These are phyloP conservation scores for Ramaria sp. DNA, from an alignment of 768 basidiomycete species.

Conservation along the genomic window DNA sequence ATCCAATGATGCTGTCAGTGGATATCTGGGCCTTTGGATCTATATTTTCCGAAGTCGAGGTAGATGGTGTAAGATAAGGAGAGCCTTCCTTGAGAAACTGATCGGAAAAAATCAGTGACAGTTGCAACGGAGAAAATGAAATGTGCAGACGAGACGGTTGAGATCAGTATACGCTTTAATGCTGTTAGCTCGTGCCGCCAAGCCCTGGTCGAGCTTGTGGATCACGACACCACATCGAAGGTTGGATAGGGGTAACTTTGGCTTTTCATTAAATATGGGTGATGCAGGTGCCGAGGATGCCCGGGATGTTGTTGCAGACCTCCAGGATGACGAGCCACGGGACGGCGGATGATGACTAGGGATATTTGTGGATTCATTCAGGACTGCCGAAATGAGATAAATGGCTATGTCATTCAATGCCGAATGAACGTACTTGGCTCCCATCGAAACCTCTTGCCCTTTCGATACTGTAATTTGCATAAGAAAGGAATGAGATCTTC, in stretches of 20 bases:
- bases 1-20: constrained; percentile 68
- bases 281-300: constrained; percentile 13
- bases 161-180: constrained; percentile 68
- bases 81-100: constrained; percentile 31
- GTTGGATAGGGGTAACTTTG: constrained; percentile 34
- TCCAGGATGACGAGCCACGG: neutral
- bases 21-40: constrained; percentile 80
- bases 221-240: constrained; percentile 57
- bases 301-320: constrained; percentile 7
- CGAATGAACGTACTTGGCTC: constrained; percentile 30
- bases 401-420: neutral
- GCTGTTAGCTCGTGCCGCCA: constrained; percentile 66
- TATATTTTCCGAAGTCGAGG: constrained; percentile 53
- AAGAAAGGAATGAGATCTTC: constrained; percentile 92
- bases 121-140: neutral
- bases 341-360: constrained; percentile 1
- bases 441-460: constrained; percentile 48
- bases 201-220: constrained; percentile 41
- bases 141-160: constrained; percentile 57
- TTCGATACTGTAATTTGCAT: constrained; percentile 75
- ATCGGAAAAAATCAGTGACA: neutral
- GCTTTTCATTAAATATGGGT: constrained; percentile 19
- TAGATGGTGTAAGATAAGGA: constrained; percentile 47
- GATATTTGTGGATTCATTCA: constrained; percentile 1
- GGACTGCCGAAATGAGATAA: neutral